A percentile compares a stretch with the other conserved stretches of the same genome.
These are phyloP conservation scores for Chlorella vulgaris DNA, from an alignment of 139 green algal genomes.

Conservation along the genomic window DNA sequence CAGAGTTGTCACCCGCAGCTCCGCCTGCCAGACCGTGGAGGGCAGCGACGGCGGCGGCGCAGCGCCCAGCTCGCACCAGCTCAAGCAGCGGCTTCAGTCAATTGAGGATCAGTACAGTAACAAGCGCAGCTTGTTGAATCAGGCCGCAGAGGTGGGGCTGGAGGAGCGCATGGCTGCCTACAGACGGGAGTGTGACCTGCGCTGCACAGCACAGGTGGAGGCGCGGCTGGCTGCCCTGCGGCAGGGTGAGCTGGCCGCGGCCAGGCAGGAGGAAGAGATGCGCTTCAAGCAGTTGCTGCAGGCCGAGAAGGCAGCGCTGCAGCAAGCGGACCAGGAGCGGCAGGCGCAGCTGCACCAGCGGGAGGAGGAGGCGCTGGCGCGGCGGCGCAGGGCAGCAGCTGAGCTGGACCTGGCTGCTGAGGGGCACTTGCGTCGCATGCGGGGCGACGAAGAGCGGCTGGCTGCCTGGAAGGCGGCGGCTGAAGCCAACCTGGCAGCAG, in stretches of 20 bases:
- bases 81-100: neutral
- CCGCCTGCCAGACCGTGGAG: slow-evolving; percentile 12
- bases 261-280: neutral
- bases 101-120: slow-evolving; percentile 32
- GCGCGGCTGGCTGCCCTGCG: neutral
- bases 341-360: slow-evolving; percentile 8
- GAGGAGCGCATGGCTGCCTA: slow-evolving; percentile 20
- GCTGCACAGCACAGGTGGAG: slow-evolving; percentile 13
- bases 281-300: neutral
- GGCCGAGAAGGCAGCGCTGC: slow-evolving; percentile 1
- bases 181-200: slow-evolving; percentile 18
- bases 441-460: slow-evolving; percentile 19
- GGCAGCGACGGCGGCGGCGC: neutral
- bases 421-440: slow-evolving; percentile 6
- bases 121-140: neutral
- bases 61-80: neutral
- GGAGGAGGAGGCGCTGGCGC: slow-evolving; percentile 31
- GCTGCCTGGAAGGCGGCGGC: neutral
- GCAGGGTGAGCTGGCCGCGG: slow-evolving; percentile 23
- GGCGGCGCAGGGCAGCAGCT: neutral
- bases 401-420: slow-evolving; percentile 12
- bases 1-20: neutral
- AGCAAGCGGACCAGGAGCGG: slow-evolving; percentile 11
- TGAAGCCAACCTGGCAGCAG: neutral
- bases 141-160: neutral